phyloP scores from a whole-genome alignment of 805 yeast genomes.

The Ogataea nitratoaversa region DNA sequence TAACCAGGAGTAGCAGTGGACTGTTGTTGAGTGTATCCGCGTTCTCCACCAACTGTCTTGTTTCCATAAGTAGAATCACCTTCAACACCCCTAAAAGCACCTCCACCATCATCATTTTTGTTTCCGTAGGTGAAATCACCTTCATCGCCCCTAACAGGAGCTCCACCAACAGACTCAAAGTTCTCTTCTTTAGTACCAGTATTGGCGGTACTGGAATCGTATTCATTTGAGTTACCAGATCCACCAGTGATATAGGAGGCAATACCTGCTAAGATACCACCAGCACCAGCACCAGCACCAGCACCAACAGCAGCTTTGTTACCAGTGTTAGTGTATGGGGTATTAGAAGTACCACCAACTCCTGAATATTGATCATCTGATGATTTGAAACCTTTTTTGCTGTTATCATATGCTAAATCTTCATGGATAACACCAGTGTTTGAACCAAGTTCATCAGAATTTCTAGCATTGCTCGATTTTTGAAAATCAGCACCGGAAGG shows the following conservation, averaged over 20 bases:
- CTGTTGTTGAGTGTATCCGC: too few relatives aligned
- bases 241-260: conserved; percentile 9
- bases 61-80: too few relatives aligned
- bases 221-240: not conserved
- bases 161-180: not conserved
- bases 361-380: too few relatives aligned
- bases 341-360: too few relatives aligned
- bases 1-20: too few relatives aligned
- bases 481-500: not conserved
- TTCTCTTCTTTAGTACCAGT: not conserved
- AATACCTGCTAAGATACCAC: conserved; percentile 10
- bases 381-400: not conserved
- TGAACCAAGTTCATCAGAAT: not conserved
- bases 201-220: not conserved
- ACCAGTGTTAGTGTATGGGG: too few relatives aligned
- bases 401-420: not conserved
- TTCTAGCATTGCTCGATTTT: not conserved
- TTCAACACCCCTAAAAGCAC: too few relatives aligned
- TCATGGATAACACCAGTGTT: too few relatives aligned
- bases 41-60: too few relatives aligned
- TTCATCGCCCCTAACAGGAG: conserved; percentile 7
- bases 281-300: conserved; percentile 12
- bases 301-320: conserved; percentile 5
- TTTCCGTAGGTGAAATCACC: too few relatives aligned
- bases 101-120: conserved; percentile 3